Evolutionary conservation across 2,329 filamentous ascomycete species (phyloP).

Genomic region (Apiospora saccharicola): DNA sequence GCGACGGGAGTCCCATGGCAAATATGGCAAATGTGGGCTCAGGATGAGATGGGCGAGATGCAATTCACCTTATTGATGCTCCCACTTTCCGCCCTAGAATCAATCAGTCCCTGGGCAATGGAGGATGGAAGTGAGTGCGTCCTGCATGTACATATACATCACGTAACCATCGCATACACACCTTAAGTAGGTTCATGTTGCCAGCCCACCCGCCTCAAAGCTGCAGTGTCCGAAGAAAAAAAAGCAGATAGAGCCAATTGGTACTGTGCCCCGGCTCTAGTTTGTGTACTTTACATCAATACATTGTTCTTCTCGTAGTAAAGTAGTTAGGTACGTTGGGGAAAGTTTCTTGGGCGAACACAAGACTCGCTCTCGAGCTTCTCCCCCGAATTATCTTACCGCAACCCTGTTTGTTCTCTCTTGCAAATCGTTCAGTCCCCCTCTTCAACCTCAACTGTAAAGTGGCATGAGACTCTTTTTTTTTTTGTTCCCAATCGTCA

Average conservation of each 20-base stretch:
- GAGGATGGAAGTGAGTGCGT: not conserved
- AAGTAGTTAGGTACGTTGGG: not conserved
- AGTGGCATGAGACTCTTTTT: not conserved
- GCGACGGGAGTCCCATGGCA: not conserved
- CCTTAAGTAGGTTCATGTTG: conserved; percentile 19
- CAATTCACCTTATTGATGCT: not conserved
- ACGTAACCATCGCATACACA: conserved; percentile 17
- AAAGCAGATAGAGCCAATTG: not conserved
- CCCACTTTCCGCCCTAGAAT: not conserved
- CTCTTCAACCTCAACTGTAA: not conserved
- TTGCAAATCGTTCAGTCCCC: not conserved
- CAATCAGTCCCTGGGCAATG: not conserved
- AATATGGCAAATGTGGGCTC: not conserved
- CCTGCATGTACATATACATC: conserved; percentile 3
- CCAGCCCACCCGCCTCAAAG: conserved; percentile 18
- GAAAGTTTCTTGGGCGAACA: conserved; percentile 5
- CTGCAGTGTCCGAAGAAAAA: not conserved
- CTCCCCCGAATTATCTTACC: conserved; percentile 4
- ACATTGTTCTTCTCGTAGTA: not conserved
- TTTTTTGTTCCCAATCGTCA: not conserved
- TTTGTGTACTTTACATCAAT: not conserved
- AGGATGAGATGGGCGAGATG: conserved; percentile 3
- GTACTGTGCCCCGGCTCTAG: conserved; percentile 2
- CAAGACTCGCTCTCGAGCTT: conserved; percentile 17
- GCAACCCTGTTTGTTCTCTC: not conserved